Evolutionary conservation across 2,329 filamentous ascomycete genomes (phyloP).

Genomic region (Hymenoscyphus scutula): DNA sequence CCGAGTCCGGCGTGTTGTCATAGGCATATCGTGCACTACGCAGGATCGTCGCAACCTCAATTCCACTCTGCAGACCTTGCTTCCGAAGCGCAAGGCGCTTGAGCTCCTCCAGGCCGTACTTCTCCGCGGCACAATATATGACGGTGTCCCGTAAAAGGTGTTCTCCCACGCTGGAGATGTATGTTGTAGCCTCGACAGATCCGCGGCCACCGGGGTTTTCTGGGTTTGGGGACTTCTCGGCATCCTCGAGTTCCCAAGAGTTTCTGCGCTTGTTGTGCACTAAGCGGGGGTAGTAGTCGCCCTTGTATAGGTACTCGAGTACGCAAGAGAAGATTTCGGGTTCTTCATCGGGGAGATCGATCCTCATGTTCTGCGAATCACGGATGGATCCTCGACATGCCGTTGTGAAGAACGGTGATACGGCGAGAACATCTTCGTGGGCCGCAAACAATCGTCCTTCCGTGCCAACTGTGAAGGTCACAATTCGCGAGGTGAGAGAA

Average conservation of each 20-base stretch:
- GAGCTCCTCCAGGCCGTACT: conserved; percentile 78
- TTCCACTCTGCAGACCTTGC: conserved; percentile 87
- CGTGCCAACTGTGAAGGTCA: conserved; percentile 77
- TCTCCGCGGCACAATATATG: conserved; percentile 85
- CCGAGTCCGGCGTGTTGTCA: conserved; percentile 80
- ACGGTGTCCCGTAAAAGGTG: conserved; percentile 83
- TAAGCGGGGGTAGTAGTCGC: conserved; percentile 84
- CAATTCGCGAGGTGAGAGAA: conserved; percentile 63
- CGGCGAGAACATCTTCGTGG: conserved; percentile 79
- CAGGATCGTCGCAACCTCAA: conserved; percentile 86
- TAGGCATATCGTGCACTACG: conserved; percentile 88
- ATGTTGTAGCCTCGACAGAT: conserved; percentile 65
- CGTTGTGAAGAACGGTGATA: conserved; percentile 75
- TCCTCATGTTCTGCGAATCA: conserved; percentile 61
- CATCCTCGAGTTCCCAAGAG: conserved; percentile 76
- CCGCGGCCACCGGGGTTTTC: conserved; percentile 49
- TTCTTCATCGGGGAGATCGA: conserved; percentile 79
- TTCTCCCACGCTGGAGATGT: conserved; percentile 61
- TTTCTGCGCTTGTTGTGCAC: conserved; percentile 78
- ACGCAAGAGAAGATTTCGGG: conserved; percentile 89
- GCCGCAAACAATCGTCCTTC: conserved; percentile 87
- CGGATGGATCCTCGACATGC: conserved; percentile 63
- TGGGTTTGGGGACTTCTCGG: conserved; percentile 39
- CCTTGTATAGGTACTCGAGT: conserved; percentile 81
- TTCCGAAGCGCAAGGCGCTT: conserved; percentile 84